phyloP scores from a whole-genome alignment of 352 stramenopile genomes.

The Globisporangium spinosum region DNA sequence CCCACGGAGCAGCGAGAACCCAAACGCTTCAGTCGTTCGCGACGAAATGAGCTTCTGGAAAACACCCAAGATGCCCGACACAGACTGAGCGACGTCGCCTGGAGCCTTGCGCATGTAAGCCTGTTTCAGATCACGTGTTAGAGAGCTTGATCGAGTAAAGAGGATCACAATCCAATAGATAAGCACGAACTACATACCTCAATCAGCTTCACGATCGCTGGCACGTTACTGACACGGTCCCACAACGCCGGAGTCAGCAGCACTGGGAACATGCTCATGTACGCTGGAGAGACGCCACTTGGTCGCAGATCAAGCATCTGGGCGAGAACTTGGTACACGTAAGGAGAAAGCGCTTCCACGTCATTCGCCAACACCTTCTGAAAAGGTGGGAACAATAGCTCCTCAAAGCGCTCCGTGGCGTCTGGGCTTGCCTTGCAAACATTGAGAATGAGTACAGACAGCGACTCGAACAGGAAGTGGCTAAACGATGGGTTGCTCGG shows the following conservation, averaged over 20 bases:
- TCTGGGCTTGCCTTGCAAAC: slow-evolving; percentile 86
- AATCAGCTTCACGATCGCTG: slow-evolving; percentile 95
- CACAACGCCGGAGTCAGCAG: slow-evolving; percentile 93
- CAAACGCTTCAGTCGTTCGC: slow-evolving; percentile 89
- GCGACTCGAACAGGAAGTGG: slow-evolving; percentile 99
- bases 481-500: slow-evolving; percentile 98
- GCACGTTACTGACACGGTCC: slow-evolving; percentile 96
- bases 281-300: slow-evolving; percentile 86
- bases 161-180: not conserved
- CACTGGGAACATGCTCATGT: slow-evolving; percentile 93
- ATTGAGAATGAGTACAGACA: slow-evolving; percentile 94
- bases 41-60: slow-evolving; percentile 98
- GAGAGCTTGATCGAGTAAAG: not conserved
- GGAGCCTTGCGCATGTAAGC: slow-evolving; percentile 96
- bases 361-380: slow-evolving; percentile 96
- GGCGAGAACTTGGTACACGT: slow-evolving; percentile 99
- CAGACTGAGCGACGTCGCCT: slow-evolving; percentile 78
- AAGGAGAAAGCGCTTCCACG: slow-evolving; percentile 92
- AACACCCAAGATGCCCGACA: slow-evolving; percentile 92
- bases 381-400: slow-evolving; percentile 96
- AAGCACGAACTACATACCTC: slow-evolving; percentile 33
- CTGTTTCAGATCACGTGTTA: slow-evolving; percentile 17
- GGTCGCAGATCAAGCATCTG: slow-evolving; percentile 96
- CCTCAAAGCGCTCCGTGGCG: slow-evolving; percentile 90
- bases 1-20: slow-evolving; percentile 90